These are phyloP conservation scores for Exsudoporus frostii DNA, from an alignment of 768 basidiomycete species.

Conservation along the genomic window DNA sequence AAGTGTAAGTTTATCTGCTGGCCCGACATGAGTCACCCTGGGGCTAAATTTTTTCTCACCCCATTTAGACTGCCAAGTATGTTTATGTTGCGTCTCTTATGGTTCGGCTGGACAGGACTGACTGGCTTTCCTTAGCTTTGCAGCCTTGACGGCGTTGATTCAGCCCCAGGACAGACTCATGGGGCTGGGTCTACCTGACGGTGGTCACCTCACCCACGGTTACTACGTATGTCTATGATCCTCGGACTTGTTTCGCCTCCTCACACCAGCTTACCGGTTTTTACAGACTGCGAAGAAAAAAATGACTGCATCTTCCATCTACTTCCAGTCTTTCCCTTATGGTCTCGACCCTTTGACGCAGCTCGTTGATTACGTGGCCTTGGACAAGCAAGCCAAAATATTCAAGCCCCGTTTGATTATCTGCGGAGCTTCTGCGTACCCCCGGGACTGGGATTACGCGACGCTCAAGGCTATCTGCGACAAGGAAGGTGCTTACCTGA, in stretches of 20 bases:
- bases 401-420: conserved; percentile 96
- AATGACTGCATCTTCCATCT: conserved; percentile 99
- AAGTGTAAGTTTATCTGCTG: conserved; percentile 51
- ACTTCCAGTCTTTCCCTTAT: conserved; percentile 99
- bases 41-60: conserved; percentile 12
- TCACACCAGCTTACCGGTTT: conserved; percentile 2
- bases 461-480: conserved; percentile 77
- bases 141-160: conserved; percentile 91
- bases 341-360: conserved; percentile 77
- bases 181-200: conserved; percentile 97
- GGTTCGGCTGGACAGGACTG: conserved; percentile 4
- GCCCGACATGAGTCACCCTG: not conserved
- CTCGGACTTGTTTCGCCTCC: not conserved
- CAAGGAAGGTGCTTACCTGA: conserved; percentile 86
- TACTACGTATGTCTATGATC: conserved; percentile 68
- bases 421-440: conserved; percentile 98
- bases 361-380: conserved; percentile 81
- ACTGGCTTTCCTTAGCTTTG: conserved; percentile 61
- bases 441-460: conserved; percentile 96
- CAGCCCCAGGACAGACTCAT: conserved; percentile 98
- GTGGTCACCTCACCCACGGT: conserved; percentile 95
- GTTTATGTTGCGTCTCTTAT: conserved; percentile 29
- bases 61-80: conserved; percentile 78
- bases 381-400: conserved; percentile 83
- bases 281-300: conserved; percentile 94